A percentile compares a stretch with the other conserved stretches of the same genome.
phyloP scores from a whole-genome alignment of 2,329 filamentous ascomycete species.

The Colletotrichum zoysiae region DNA sequence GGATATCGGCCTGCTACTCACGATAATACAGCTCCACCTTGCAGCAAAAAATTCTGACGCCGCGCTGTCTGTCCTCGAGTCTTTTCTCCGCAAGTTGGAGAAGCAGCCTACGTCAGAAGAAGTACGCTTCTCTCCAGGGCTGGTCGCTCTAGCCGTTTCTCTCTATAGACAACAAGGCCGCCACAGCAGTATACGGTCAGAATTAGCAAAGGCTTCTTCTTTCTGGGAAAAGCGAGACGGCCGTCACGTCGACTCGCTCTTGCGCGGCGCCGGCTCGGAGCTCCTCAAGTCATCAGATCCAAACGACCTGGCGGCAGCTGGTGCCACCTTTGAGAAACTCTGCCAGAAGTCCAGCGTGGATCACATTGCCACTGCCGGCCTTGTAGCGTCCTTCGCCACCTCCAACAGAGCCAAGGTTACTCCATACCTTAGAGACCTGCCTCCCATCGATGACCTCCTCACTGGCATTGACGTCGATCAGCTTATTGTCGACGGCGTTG shows the following conservation, averaged over 20 bases:
- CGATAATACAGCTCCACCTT: conserved; percentile 85
- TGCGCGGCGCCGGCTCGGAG: conserved; percentile 85
- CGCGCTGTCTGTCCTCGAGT: conserved; percentile 81
- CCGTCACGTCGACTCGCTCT: conserved; percentile 68
- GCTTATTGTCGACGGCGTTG: conserved; percentile 77
- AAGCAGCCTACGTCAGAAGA: conserved; percentile 72
- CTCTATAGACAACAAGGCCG: conserved; percentile 84
- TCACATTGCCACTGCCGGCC: conserved; percentile 79
- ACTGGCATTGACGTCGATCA: conserved; percentile 69
- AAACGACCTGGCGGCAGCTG: conserved; percentile 77
- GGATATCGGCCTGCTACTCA: conserved; percentile 84
- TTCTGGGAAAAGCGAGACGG: conserved; percentile 79
- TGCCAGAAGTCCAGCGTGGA: conserved; percentile 75
- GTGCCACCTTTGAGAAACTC: conserved; percentile 82
- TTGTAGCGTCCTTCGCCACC: conserved; percentile 85
- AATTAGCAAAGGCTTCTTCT: conserved; percentile 82
- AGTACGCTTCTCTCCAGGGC: conserved; percentile 84
- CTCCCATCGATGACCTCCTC: conserved; percentile 72
- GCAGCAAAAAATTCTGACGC: conserved; percentile 77
- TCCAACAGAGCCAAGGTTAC: conserved; percentile 68
- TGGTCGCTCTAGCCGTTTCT: conserved; percentile 83
- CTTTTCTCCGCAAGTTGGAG: conserved; percentile 80
- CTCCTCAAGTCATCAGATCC: conserved; percentile 80
- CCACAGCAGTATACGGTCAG: conserved; percentile 76
- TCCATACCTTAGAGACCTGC: conserved; percentile 67